These are phyloP conservation scores for Didymella arachidicola DNA, from an alignment of 2,329 filamentous ascomycete species.

Conservation along the genomic window DNA sequence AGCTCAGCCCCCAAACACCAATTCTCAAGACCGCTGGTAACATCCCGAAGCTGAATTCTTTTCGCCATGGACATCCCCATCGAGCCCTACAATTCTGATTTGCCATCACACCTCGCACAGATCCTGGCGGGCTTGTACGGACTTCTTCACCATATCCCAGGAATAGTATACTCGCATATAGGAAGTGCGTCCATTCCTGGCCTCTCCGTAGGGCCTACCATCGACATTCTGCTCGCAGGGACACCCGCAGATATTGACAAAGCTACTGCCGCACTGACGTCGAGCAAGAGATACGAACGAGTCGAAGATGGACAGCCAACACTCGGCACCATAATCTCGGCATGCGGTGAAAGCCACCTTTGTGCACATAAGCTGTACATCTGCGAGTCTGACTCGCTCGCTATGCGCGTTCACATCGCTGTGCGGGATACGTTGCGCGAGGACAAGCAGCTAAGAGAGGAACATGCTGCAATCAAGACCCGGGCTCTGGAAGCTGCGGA, in stretches of 20 bases:
- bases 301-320: neutral
- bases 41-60: neutral
- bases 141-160: constrained; percentile 23
- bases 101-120: constrained; percentile 37
- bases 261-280: neutral
- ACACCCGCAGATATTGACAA: neutral
- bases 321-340: neutral
- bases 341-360: neutral
- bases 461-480: constrained; percentile 26
- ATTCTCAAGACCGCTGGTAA: too few species aligned
- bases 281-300: neutral
- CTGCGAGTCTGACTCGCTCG: constrained; percentile 31
- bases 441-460: constrained; percentile 42
- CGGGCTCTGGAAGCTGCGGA: neutral
- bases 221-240: constrained; percentile 50
- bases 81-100: constrained; percentile 39
- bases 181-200: constrained; percentile 49
- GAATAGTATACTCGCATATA: constrained; percentile 48
- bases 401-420: constrained; percentile 51
- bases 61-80: constrained; percentile 20
- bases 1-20: neutral
- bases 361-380: constrained; percentile 49
- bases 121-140: constrained; percentile 30
- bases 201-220: constrained; percentile 49
- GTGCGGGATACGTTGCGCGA: constrained; percentile 47